Conservation (phyloP, 2,329 filamentous ascomycete genomes). For the Penicillium occitanis region DNA sequence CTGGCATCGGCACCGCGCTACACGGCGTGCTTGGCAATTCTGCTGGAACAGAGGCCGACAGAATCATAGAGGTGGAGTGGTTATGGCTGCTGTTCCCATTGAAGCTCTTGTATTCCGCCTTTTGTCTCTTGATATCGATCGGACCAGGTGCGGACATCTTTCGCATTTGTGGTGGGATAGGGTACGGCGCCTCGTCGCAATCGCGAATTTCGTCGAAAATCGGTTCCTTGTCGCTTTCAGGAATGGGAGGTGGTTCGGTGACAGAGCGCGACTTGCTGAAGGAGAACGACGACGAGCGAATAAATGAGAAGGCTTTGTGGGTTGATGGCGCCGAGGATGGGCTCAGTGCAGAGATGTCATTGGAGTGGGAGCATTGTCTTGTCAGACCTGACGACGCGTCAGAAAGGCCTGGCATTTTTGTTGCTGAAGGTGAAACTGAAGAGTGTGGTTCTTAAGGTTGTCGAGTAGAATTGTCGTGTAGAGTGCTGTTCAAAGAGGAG, state of each 20-base stretch:
- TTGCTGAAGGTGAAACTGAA: background rate
- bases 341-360: slow-evolving; percentile 10
- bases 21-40: background rate
- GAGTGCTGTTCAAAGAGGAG: background rate
- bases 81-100: background rate
- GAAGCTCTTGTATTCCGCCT: slow-evolving; percentile 14
- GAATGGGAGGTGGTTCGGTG: slow-evolving; percentile 9
- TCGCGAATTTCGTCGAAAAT: slow-evolving; percentile 22
- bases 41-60: background rate
- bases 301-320: slow-evolving; percentile 18
- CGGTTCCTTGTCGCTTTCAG: slow-evolving; percentile 19
- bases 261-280: background rate
- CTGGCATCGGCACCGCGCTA: slow-evolving; percentile 6
- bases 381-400: slow-evolving; percentile 15
- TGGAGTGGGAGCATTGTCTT: slow-evolving; percentile 16
- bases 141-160: background rate
- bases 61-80: background rate
- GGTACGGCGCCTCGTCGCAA: slow-evolving; percentile 20
- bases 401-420: slow-evolving; percentile 14
- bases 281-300: slow-evolving; percentile 16
- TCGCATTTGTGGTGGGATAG: slow-evolving; percentile 10
- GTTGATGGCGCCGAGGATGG: slow-evolving; percentile 16
- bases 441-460: background rate
- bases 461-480: background rate
- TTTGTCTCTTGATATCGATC: slow-evolving; percentile 8